Evolutionary conservation across 2,329 filamentous ascomycete genomes (phyloP), one percentile per base, ranked within the genome.

Genomic region (Cercospora sp.): DNA sequence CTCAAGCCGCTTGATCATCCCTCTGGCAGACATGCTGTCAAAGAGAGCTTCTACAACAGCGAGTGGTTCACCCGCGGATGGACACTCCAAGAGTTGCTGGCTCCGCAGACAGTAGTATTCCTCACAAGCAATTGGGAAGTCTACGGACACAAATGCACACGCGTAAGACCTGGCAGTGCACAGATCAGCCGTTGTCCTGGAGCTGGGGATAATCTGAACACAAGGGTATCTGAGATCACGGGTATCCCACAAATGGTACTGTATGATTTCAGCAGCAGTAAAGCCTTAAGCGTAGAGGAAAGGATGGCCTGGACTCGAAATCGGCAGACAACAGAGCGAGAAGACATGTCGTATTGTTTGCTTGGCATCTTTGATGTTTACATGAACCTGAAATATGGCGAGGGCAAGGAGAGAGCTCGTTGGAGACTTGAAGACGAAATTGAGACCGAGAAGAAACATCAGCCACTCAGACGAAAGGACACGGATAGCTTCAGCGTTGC

Each of bases 11-110:
- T 31, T 30, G 10, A 33, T 16, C 9, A 51, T 60, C 45, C 42
- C 42, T 59, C 10, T 20, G 39, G 63, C 20, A 60, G 31, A 20
- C 39, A 45, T 53, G 48, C 10, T 36, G 60, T 31, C 20, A 53
- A 33, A 16, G 48, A 66, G 18, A 45, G 26, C 53, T 61, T 67
- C n/a, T 30, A 55, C 10, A 31, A 60, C 8, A 70, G 70, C 45
- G 39, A 60, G 9, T 75, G 71, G 73, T 74, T 73, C 53, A 67
- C 26, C 12, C 42, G 73, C 28, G 72, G 72, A 7, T 74, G 71
- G 72, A 74, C 72, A 12, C 61, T 74, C 23, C 72, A 73, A 26
- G 61, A 74, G 28, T 62, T 75, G 7, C 65, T 75, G 2, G 72
- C 72, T 1, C 70, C 73, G 1, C 55, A 61, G 12, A 31, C 39